A percentile compares a stretch with the other conserved stretches of the same genome.
Conservation (phyloP, 2,329 filamentous ascomycete species). For the Pleoardoris graminearum region DNA sequence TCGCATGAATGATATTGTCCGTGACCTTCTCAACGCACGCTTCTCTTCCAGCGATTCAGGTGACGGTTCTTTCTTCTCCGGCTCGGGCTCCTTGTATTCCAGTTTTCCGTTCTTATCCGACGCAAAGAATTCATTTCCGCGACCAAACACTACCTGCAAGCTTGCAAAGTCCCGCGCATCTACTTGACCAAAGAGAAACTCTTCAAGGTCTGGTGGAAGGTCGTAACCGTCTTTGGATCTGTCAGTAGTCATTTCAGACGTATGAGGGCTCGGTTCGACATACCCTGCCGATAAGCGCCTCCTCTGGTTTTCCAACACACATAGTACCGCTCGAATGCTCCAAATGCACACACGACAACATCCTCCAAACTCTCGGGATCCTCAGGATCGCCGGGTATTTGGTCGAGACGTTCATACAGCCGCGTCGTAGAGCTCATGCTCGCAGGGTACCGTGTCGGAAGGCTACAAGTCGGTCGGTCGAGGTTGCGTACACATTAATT, state of each 20-base stretch:
- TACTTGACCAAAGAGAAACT: constrained; percentile 42
- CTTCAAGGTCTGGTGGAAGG: constrained; percentile 35
- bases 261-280: neutral
- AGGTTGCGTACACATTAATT: neutral
- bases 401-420: constrained; percentile 36
- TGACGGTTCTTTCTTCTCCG: constrained; percentile 26
- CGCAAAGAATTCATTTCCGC: constrained; percentile 47
- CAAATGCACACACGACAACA: constrained; percentile 45
- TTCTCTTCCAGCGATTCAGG: constrained; percentile 25
- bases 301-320: constrained; percentile 45
- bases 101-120: constrained; percentile 45
- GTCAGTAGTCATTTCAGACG: neutral
- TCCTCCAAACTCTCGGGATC: constrained; percentile 44
- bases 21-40: constrained; percentile 26
- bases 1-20: constrained; percentile 37
- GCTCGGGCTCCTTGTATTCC: constrained; percentile 41
- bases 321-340: constrained; percentile 47
- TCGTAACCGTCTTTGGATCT: constrained; percentile 37
- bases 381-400: constrained; percentile 35
- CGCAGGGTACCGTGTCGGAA: too few relatives aligned
- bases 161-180: constrained; percentile 39
- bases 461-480: neutral
- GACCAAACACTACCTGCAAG: constrained; percentile 46
- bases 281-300: constrained; percentile 44
- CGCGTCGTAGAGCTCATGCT: constrained; percentile 39